Percentiles rank a stretch among this genome's conserved stretches.
Conservation (phyloP, 208 protist species). For the Acanthamoeba culbertsoni region DNA sequence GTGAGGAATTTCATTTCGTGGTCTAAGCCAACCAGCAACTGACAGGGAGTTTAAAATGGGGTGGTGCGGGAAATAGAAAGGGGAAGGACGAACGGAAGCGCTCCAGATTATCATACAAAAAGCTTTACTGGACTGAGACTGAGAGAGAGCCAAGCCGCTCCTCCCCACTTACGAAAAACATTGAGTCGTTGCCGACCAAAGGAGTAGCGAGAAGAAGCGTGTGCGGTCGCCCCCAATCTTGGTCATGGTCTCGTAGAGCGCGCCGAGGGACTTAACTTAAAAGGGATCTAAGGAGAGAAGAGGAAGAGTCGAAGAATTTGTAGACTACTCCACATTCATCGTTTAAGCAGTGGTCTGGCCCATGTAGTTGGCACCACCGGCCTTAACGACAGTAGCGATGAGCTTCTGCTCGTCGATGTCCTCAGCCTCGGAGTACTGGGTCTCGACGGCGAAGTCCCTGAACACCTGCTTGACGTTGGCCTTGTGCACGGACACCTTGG, state of each 20-base stretch:
- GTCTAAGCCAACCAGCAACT: no score
- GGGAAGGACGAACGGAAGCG: no score
- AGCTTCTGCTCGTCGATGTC: slow-evolving; percentile 73
- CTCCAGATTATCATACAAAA: neutral
- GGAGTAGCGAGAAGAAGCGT: neutral
- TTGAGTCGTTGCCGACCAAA: neutral
- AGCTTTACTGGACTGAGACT: neutral
- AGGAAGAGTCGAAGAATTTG: neutral
- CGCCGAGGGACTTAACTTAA: neutral
- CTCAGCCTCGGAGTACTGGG: neutral
- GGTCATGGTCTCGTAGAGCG: neutral
- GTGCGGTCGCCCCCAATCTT: neutral
- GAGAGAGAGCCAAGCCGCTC: neutral
- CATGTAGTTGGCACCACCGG: slow-evolving; percentile 80
- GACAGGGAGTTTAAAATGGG: no score
- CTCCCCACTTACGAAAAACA: neutral
- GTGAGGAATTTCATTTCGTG: no score
- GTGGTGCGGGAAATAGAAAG: no score
- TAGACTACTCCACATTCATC: neutral
- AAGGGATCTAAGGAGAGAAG: neutral
- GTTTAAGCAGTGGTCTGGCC: neutral
- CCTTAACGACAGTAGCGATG: slow-evolving; percentile 67
- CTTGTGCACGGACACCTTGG: slow-evolving; percentile 76
- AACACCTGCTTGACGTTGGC: slow-evolving; percentile 68
- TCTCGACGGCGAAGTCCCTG: slow-evolving; percentile 67